Evolutionary conservation across 2,329 filamentous ascomycete genomes (phyloP).

Genomic region (Nannizziopsis barbatae): DNA sequence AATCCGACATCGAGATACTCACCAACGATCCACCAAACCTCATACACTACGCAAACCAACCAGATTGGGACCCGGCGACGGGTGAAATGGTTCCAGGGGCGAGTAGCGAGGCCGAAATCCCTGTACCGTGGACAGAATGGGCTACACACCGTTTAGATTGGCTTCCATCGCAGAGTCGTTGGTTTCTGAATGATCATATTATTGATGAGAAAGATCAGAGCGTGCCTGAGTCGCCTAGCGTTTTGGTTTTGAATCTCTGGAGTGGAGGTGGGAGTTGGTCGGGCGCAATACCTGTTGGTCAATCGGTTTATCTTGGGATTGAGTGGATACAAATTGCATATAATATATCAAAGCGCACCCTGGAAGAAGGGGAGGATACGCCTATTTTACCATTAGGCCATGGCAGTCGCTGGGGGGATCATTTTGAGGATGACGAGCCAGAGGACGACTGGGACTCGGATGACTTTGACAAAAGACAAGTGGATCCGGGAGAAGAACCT

Average conservation of each 20-base stretch:
- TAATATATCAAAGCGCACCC: conserved; percentile 20
- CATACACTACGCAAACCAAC: conserved; percentile 36
- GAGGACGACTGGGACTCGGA: neutral
- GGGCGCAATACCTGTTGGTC: conserved; percentile 30
- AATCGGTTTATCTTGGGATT: conserved; percentile 30
- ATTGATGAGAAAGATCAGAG: conserved; percentile 26
- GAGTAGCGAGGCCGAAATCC: conserved; percentile 22
- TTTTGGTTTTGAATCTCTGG: conserved; percentile 34
- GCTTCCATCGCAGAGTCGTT: conserved; percentile 26
- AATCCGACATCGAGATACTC: conserved; percentile 45
- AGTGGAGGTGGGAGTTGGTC: conserved; percentile 35
- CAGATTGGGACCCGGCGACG: conserved; percentile 29
- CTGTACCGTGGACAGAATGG: conserved; percentile 32
- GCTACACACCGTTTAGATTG: conserved; percentile 34
- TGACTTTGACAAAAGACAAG: neutral
- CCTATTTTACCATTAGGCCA: neutral
- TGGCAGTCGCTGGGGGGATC: conserved; percentile 5
- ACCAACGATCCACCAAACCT: conserved; percentile 36
- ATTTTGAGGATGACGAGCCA: neutral
- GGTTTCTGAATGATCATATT: conserved; percentile 28
- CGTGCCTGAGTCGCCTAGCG: conserved; percentile 29
- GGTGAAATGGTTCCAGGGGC: conserved; percentile 28
- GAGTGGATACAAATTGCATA: conserved; percentile 35
- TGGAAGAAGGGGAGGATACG: neutral
- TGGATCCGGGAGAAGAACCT: neutral